Evolutionary conservation across 2,329 filamentous ascomycete species (phyloP).

Genomic region (Fusarium drepaniforme): DNA sequence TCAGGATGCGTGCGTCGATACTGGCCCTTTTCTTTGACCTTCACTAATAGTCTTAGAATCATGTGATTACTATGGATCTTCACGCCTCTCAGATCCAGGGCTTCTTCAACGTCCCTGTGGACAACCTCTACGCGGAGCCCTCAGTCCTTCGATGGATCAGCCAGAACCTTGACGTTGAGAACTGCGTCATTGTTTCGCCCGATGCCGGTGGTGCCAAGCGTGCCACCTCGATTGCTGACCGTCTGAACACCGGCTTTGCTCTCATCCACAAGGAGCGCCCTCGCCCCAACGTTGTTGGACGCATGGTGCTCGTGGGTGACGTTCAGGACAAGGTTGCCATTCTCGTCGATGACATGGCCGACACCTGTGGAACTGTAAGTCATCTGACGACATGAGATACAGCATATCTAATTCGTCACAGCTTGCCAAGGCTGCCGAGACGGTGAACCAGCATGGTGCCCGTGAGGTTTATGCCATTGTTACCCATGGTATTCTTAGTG

Average conservation of each 20-base stretch:
- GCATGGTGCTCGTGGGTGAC: conserved; percentile 95
- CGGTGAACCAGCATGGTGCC: conserved; percentile 88
- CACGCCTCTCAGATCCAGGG: conserved; percentile 95
- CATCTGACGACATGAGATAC: neutral
- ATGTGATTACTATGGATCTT: conserved; percentile 93
- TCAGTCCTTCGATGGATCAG: conserved; percentile 92
- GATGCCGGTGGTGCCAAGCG: conserved; percentile 96
- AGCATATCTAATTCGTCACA: conserved; percentile 33
- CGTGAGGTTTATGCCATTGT: conserved; percentile 93
- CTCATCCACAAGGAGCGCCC: conserved; percentile 97
- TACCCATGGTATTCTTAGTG: conserved; percentile 91
- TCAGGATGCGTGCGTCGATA: conserved; percentile 74
- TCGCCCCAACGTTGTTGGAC: conserved; percentile 85
- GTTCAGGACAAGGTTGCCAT: conserved; percentile 93
- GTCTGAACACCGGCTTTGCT: conserved; percentile 89
- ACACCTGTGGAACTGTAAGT: conserved; percentile 84
- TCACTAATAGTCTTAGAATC: conserved; percentile 48
- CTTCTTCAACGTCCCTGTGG: conserved; percentile 86
- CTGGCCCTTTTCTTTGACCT: neutral
- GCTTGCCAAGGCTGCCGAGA: conserved; percentile 85
- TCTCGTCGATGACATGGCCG: conserved; percentile 97
- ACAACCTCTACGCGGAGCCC: conserved; percentile 92
- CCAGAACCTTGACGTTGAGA: conserved; percentile 83
- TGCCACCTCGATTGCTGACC: conserved; percentile 93
- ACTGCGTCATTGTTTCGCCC: conserved; percentile 94